phyloP scores from a whole-genome alignment of 1,139 yeast species.

The Saccharomycopsis crataegensis region DNA sequence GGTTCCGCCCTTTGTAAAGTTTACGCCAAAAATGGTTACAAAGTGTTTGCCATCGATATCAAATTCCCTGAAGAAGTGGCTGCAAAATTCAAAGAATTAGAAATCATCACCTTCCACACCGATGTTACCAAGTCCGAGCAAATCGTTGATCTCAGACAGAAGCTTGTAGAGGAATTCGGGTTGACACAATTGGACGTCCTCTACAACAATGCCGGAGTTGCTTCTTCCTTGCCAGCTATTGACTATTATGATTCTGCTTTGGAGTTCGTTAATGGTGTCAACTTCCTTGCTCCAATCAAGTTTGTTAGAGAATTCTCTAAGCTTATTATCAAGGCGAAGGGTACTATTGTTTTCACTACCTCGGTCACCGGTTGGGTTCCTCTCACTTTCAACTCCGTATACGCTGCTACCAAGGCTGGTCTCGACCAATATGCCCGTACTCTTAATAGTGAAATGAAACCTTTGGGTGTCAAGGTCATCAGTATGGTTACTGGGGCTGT shows the following conservation, averaged over 20 bases:
- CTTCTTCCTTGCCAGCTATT: conserved; percentile 65
- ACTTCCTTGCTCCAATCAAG: conserved; percentile 62
- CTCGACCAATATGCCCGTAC: conserved; percentile 61
- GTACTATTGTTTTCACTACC: conserved; percentile 70
- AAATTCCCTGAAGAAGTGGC: conserved; percentile 44
- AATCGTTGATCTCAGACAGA: conserved; percentile 38
- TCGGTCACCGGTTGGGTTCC: conserved; percentile 60
- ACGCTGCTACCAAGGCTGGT: conserved; percentile 69
- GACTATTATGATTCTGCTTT: conserved; percentile 52
- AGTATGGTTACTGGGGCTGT: conserved; percentile 68
- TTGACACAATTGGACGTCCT: conserved; percentile 46
- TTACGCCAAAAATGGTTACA: conserved; percentile 54
- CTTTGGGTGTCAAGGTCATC: conserved; percentile 65
- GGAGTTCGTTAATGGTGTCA: conserved; percentile 52
- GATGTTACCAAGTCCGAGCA: conserved; percentile 52
- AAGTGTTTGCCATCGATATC: conserved; percentile 69
- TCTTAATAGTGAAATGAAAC: conserved; percentile 59
- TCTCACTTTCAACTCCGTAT: conserved; percentile 66
- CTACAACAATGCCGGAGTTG: conserved; percentile 63
- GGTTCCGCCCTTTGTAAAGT: conserved; percentile 63
- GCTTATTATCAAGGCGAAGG: conserved; percentile 56
- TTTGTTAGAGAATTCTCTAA: conserved; percentile 51
- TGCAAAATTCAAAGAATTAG: conserved; percentile 39
- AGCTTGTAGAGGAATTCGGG: conserved; percentile 33
- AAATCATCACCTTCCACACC: conserved; percentile 31